Evolutionary conservation across 768 basidiomycete genomes (phyloP).

Genomic region (Leccinum imitatum): DNA sequence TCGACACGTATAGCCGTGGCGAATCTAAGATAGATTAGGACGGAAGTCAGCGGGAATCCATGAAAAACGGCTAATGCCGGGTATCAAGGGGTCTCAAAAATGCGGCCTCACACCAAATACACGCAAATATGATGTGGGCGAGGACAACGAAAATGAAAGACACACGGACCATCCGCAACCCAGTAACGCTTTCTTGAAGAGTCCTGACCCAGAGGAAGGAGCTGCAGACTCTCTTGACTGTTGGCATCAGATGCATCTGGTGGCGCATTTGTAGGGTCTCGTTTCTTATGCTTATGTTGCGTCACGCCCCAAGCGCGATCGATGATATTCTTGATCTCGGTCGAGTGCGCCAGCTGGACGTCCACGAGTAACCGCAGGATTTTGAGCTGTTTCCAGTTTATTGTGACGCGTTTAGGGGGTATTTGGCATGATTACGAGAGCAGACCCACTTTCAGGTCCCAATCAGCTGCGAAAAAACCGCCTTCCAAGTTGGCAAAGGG

Average conservation of each 20-base stretch:
- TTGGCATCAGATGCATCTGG: constrained; percentile 60
- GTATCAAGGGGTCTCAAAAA: constrained; percentile 43
- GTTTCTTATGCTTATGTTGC: constrained; percentile 84
- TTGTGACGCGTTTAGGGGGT: constrained; percentile 31
- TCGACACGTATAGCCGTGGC: constrained; percentile 78
- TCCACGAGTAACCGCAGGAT: constrained; percentile 84
- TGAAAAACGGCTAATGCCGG: constrained; percentile 37
- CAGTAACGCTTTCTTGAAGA: constrained; percentile 75
- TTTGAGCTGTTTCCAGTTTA: constrained; percentile 55
- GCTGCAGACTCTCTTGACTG: constrained; percentile 62
- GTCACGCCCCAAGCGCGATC: constrained; percentile 87
- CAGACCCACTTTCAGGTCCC: constrained; percentile 75
- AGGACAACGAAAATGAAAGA: constrained; percentile 34
- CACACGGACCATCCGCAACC: constrained; percentile 85
- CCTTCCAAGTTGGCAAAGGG: constrained; percentile 64
- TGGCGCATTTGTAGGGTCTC: constrained; percentile 54
- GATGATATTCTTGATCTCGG: constrained; percentile 66
- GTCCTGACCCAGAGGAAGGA: constrained; percentile 79
- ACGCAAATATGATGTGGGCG: constrained; percentile 57
- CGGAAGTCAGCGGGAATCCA: constrained; percentile 34
- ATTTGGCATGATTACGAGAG: constrained; percentile 25
- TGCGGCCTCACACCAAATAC: constrained; percentile 61
- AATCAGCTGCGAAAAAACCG: constrained; percentile 79
- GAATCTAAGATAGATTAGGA: constrained; percentile 59
- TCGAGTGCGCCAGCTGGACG: constrained; percentile 70